These are phyloP conservation scores for Cladosporium sp. DNA, from an alignment of 2,329 filamentous ascomycete genomes.

Conservation along the genomic window DNA sequence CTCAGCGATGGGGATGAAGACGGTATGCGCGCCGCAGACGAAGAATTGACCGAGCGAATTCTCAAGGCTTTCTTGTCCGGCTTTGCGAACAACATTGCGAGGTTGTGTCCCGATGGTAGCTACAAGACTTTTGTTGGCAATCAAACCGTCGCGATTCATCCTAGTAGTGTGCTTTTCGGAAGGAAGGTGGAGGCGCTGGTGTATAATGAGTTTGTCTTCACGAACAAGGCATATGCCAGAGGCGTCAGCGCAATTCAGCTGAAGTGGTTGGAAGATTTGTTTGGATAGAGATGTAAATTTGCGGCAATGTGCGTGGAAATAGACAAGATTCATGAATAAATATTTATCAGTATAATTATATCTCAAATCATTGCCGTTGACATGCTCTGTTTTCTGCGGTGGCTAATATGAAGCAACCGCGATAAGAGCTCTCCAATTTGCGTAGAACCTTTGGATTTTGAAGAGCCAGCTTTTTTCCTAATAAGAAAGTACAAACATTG, in stretches of 20 bases:
- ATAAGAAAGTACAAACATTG: too few species aligned
- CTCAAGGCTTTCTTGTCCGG: constrained; percentile 55
- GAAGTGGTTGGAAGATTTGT: constrained; percentile 55
- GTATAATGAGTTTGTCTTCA: constrained; percentile 63
- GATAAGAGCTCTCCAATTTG: too few species aligned
- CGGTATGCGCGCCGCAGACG: constrained; percentile 40
- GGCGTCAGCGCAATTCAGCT: constrained; percentile 59
- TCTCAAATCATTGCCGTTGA: too few species aligned
- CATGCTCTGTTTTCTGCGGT: too few species aligned
- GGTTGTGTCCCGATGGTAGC: constrained; percentile 55
- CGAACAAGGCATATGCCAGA: constrained; percentile 58
- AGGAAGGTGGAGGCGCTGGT: constrained; percentile 59
- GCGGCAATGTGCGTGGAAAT: too few species aligned
- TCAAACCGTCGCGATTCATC: constrained; percentile 59
- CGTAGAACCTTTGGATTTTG: too few species aligned
- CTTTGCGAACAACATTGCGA: constrained; percentile 57
- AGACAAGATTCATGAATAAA: too few species aligned
- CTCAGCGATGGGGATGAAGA: constrained; percentile 7
- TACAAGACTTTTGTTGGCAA: constrained; percentile 59
- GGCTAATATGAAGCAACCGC: too few species aligned
- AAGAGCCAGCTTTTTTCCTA: too few species aligned
- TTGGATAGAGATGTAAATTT: constrained; percentile 17
- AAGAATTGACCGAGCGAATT: constrained; percentile 46
- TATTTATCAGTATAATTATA: too few species aligned
- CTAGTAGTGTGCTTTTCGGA: constrained; percentile 56